These are phyloP conservation scores for Claviceps capensis DNA, from an alignment of 2,329 filamentous ascomycete genomes.

Conservation along the genomic window DNA sequence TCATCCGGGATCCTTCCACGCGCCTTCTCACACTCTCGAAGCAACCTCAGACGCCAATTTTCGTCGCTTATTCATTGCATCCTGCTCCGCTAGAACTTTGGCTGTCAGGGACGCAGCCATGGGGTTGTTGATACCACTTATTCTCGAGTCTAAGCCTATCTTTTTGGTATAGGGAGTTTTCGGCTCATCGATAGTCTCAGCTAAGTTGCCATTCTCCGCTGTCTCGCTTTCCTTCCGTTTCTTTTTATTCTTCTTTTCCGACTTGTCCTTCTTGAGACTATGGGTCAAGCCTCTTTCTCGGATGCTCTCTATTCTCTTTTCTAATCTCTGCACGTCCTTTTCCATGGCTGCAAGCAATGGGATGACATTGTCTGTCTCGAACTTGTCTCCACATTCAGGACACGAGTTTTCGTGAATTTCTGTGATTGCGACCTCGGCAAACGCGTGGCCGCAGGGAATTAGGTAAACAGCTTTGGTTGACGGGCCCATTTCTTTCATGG, in stretches of 20 bases:
- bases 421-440: constrained; percentile 73
- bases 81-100: constrained; percentile 77
- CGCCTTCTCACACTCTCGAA: constrained; percentile 4
- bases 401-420: constrained; percentile 55
- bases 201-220: constrained; percentile 23
- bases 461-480: constrained; percentile 72
- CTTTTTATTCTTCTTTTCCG: constrained; percentile 42
- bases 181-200: constrained; percentile 35
- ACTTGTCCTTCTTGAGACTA: constrained; percentile 70
- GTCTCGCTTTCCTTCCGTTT: constrained; percentile 44
- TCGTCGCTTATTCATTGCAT: constrained; percentile 63
- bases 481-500: constrained; percentile 72
- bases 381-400: constrained; percentile 62
- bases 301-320: constrained; percentile 53
- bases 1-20: neutral
- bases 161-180: constrained; percentile 13
- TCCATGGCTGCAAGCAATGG: constrained; percentile 61
- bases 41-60: constrained; percentile 38
- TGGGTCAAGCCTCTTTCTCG: constrained; percentile 64
- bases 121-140: constrained; percentile 69
- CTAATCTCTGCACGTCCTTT: constrained; percentile 55
- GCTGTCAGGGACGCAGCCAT: constrained; percentile 75
- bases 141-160: constrained; percentile 20
- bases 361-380: constrained; percentile 64
- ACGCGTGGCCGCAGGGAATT: constrained; percentile 90